phyloP scores from a whole-genome alignment of 2,329 filamentous ascomycete genomes.

The Cercospora sesami region DNA sequence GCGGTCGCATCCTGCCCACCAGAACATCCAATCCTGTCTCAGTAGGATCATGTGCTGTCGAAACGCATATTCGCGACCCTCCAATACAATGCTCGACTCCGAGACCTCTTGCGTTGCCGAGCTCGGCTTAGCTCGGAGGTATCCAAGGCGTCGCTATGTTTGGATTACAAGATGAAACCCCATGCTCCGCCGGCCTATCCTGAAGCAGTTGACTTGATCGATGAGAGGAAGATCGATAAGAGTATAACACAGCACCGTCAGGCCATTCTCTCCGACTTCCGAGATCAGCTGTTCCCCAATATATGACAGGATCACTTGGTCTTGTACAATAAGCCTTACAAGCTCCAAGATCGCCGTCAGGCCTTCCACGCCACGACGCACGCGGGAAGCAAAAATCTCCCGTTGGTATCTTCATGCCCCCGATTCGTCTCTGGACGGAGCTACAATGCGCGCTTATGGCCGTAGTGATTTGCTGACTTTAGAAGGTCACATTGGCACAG shows the following conservation, averaged over 20 bases:
- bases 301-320: background rate
- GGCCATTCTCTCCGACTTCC: background rate
- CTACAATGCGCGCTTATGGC: background rate
- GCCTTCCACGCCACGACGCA: background rate
- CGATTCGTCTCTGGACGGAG: background rate
- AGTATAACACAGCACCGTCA: background rate
- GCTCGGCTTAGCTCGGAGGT: background rate
- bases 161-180: background rate
- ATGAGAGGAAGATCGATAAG: background rate
- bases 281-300: background rate
- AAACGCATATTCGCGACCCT: background rate
- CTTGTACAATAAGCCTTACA: background rate
- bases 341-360: background rate
- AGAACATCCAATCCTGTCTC: background rate
- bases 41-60: background rate
- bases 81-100: background rate
- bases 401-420: background rate
- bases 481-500: slow-evolving; percentile 9
- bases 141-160: background rate
- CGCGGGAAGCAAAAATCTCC: background rate
- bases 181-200: background rate
- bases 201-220: background rate
- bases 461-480: background rate
- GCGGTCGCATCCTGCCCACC: background rate
- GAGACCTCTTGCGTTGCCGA: background rate